Evolutionary conservation across 1,284 basidiomycete species (phyloP), one percentile per base, ranked within the genome.

Genomic region (Apiotrichum gamsii): DNA sequence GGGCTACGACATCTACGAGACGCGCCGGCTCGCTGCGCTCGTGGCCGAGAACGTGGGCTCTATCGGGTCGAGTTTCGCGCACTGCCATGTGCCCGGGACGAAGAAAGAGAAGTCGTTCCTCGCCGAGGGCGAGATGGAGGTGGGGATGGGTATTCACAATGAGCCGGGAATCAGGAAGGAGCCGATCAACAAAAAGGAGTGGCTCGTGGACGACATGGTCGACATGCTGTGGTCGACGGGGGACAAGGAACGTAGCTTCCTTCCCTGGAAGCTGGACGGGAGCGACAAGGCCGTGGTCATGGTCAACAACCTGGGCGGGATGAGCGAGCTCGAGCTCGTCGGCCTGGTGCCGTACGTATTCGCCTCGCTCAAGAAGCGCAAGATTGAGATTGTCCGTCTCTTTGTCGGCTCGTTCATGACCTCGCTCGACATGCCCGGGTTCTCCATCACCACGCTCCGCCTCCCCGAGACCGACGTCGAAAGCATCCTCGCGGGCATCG

Each of bases 361-460:
- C 39, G 72, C 67, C 31, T 77, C 77, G 32, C 74, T 91, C 4
- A 74, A 77, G 30, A 67, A 65, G 39, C 79, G 79, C 51, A 77
- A 78, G 0, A 78, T 88, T 55, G 75, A 69, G 34, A 75, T 84
- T 24, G 76, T 80, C 54, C 75, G 89, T 18, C 74, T 89, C 36
- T 64, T 91, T 13, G 76, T 81, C 19, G 89, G 90, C 15, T 84
- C 83, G 14, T 89, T 85, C 72, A 91, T 93, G 88, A 88, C 89
- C 19, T 91, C 88, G 45, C 78, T 96, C 54, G 90, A 90, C 73
- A 90, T 95, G 85, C 88, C 90, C 25, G 91, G 93, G 3, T 93
- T 95, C 73, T 91, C 88, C 5, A 74, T 96, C 52, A 89, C 91
- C 0, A 77, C 91, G 11, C 77, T 95, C 13, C 80, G 90, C 23